phyloP scores from a whole-genome alignment of 2,329 filamentous ascomycete species.

The Aschersonia sp. region DNA sequence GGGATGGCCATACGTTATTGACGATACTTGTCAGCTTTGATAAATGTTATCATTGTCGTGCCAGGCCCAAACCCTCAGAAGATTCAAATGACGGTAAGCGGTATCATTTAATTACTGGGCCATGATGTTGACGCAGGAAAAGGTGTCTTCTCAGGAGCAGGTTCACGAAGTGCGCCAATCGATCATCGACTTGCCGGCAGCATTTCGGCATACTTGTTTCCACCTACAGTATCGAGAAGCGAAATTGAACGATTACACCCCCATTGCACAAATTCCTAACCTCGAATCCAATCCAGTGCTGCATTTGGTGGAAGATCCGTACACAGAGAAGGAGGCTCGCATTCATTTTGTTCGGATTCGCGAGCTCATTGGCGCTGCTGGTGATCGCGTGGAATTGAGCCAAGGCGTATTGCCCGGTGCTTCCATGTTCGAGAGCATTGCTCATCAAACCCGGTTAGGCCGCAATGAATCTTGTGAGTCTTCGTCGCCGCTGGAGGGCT shows the following conservation, averaged over 20 bases:
- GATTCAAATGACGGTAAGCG: conserved; percentile 69
- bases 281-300: conserved; percentile 67
- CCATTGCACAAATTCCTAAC: conserved; percentile 76
- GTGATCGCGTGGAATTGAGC: conserved; percentile 72
- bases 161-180: conserved; percentile 95
- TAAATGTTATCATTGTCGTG: conserved; percentile 60
- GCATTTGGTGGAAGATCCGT: conserved; percentile 78
- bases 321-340: conserved; percentile 95
- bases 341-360: conserved; percentile 85
- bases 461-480: conserved; percentile 9
- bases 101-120: too few relatives aligned
- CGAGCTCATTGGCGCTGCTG: conserved; percentile 84
- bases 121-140: conserved; percentile 1
- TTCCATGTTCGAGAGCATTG: conserved; percentile 74
- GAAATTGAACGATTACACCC: conserved; percentile 88
- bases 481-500: conserved; percentile 43
- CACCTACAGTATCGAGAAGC: conserved; percentile 83
- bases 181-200: conserved; percentile 81
- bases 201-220: conserved; percentile 97
- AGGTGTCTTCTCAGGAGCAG: conserved; percentile 89
- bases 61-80: conserved; percentile 60
- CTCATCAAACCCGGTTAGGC: conserved; percentile 29
- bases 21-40: conserved; percentile 25
- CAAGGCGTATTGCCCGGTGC: conserved; percentile 75
- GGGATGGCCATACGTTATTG: not conserved